Evolutionary conservation across 208 protist genomes (phyloP), one percentile per base, ranked within the genome.

Genomic region (Leishmania tarentolae): DNA sequence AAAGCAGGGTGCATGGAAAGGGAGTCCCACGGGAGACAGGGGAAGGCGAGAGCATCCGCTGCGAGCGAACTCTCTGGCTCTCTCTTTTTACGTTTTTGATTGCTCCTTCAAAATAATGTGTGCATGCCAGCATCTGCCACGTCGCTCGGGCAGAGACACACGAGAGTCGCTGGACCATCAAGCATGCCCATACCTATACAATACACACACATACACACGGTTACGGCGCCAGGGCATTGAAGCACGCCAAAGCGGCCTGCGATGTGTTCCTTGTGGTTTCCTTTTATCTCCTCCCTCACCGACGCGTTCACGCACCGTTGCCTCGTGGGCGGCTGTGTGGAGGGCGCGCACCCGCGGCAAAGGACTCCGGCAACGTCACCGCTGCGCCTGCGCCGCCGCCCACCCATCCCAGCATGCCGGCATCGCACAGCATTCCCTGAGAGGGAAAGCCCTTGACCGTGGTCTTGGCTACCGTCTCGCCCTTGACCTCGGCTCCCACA

Each of bases 391-490:
- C 91, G 50, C 90, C 92, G 50, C 93, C 93, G 46, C 92, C 92
- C 0, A 79, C 84, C 93, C 93, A 97, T 24, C 92, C 93, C 17
- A 97, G 88, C 93, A 97, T 95, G 24, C 83, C 85, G 13, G 87
- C 76, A 85, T 97, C 91, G 74, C 93, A 97, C 80, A 97, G 63
- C 90, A 97, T 95, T 3, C 93, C 93, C 31, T 81, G 81, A 13
- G 91, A 95, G 24, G 88, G 87, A 57, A 90, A 82, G n/a, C 93
- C 93, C 47, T 92, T 92, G 50, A 97, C 88, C 21, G 79, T 86
- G 24, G 92, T 87, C 83, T 91, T 91, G 75, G 84, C 79, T 59
- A 97, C 89, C n/a, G 57, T 77, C 75, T 91, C 86, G 47, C 83
- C 89, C 69, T 92, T 88, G 19, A 95, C 86, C 53, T 81, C 73